These are phyloP conservation scores for Venturia nashicola DNA, from an alignment of 2,329 filamentous ascomycete genomes.

Conservation along the genomic window DNA sequence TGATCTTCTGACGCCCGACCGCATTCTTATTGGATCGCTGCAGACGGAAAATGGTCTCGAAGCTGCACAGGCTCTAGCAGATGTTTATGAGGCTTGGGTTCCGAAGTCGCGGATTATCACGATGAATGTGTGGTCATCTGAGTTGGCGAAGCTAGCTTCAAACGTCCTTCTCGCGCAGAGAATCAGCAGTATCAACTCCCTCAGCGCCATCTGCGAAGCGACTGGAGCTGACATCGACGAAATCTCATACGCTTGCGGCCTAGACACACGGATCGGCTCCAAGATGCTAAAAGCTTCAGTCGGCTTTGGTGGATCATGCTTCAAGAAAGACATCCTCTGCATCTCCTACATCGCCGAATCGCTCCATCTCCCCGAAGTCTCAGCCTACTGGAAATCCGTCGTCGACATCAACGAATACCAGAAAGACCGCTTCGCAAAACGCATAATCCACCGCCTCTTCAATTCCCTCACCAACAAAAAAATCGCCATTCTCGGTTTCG, in stretches of 20 bases:
- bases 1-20: conserved; percentile 57
- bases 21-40: conserved; percentile 63
- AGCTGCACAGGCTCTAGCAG: conserved; percentile 51
- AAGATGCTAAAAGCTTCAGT: conserved; percentile 60
- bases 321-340: conserved; percentile 67
- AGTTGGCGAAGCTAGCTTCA: conserved; percentile 64
- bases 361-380: conserved; percentile 56
- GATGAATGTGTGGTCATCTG: conserved; percentile 64
- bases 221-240: conserved; percentile 63
- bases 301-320: conserved; percentile 71
- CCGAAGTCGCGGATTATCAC: conserved; percentile 53
- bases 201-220: conserved; percentile 66
- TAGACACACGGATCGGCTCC: conserved; percentile 58
- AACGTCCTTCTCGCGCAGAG: conserved; percentile 71
- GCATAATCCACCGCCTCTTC: conserved; percentile 54
- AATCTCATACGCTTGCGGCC: conserved; percentile 53
- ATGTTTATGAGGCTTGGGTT: conserved; percentile 61
- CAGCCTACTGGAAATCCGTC: conserved; percentile 61
- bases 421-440: conserved; percentile 52
- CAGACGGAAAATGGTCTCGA: conserved; percentile 45
- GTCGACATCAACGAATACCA: conserved; percentile 66
- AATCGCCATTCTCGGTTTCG: conserved; percentile 57
- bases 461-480: conserved; percentile 60
- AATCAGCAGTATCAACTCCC: conserved; percentile 68
- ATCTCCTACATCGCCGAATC: conserved; percentile 63